Base-by-base conservation (phyloP, 2,329 filamentous ascomycete species). In the Curvularia eragrostidis region DNA sequence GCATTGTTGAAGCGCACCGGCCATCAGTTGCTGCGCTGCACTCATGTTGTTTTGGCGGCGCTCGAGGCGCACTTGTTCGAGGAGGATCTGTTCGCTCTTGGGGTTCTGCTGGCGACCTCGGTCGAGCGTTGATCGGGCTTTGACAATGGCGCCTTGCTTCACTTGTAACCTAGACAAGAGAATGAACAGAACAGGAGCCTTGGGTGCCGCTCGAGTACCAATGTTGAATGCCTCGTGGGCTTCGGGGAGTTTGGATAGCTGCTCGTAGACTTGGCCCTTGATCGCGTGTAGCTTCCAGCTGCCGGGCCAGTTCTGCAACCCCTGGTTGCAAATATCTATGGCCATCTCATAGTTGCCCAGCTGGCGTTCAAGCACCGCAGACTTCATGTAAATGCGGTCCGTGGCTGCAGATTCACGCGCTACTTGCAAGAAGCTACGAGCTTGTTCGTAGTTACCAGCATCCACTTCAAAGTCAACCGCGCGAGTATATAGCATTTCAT, bases 341-440 rank as follows among this genome's bases (percentile, higher is more conserved):
- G 95, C 93, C 1, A 88, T 87, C 46, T 97, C 91, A 24, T 83
- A 83, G 67, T 95, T 89, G 54, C 89, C 90, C 21, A 91, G 82
- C 66, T 96, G 91, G 13, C 95, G 87, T 77, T 99, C 95, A 71
- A 97, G 97, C 0, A 93, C 91, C 10, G 95, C 92, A 68, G 90
- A 94, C 80, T 97, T 97, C 82, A 96, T 95, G 90, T 93, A 99
- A 7, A 99, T 93, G 46, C 95, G 90, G 72, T 98, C 95, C 0
- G 95, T 99, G 1, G 93, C 91, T 1, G 95, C 93, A 75, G 97
- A 90, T 56, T 91, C 87, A 53, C 95, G 88, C 21, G 95, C 95
- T 12, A 90, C 90, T 52, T 88, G 86, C 38, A 99, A 84, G 23
- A 99, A 86, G 59, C 90, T 86, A 43, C 93, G 85, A 0, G 95